phyloP scores from a whole-genome alignment of 2,329 filamentous ascomycete species.

The Stemphylium beticola region DNA sequence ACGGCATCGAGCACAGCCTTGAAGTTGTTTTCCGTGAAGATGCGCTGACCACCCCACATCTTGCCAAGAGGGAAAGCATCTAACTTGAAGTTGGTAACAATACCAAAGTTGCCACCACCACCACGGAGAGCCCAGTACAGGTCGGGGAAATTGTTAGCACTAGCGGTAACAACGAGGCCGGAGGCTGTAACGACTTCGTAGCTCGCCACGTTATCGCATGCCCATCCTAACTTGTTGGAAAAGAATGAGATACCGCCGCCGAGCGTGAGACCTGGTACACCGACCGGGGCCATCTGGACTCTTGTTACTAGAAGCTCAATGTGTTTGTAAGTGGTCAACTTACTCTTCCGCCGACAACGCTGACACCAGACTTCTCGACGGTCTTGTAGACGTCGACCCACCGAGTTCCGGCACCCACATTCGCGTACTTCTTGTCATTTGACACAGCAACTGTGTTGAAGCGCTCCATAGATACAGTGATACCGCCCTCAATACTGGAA shows the following conservation, averaged over 20 bases:
- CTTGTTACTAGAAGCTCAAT: neutral
- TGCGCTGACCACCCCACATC: slow-evolving; percentile 22
- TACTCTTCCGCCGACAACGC: slow-evolving; percentile 43
- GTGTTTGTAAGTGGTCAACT: slow-evolving; percentile 29
- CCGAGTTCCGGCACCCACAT: slow-evolving; percentile 40
- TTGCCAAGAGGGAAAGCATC: slow-evolving; percentile 11
- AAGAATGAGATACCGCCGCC: slow-evolving; percentile 36
- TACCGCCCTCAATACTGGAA: slow-evolving; percentile 51
- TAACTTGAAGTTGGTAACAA: slow-evolving; percentile 38
- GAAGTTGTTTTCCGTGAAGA: slow-evolving; percentile 21
- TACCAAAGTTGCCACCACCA: slow-evolving; percentile 42
- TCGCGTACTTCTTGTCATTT: slow-evolving; percentile 29
- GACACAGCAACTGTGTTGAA: slow-evolving; percentile 38
- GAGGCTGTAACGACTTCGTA: slow-evolving; percentile 48
- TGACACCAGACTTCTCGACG: slow-evolving; percentile 32
- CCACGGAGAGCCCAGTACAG: slow-evolving; percentile 48
- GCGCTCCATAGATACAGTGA: slow-evolving; percentile 51
- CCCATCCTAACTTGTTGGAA: slow-evolving; percentile 28
- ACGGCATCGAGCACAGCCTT: slow-evolving; percentile 8
- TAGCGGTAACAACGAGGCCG: slow-evolving; percentile 37
- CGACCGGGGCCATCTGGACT: slow-evolving; percentile 30
- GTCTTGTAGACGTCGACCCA: slow-evolving; percentile 45
- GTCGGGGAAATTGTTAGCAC: slow-evolving; percentile 39
- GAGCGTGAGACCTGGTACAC: slow-evolving; percentile 43
- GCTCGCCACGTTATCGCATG: slow-evolving; percentile 40